Percentiles rank a stretch among this genome's conserved stretches.
Evolutionary conservation across 2,329 filamentous ascomycete species (phyloP).

Genomic region (Colletotrichum spinosum): DNA sequence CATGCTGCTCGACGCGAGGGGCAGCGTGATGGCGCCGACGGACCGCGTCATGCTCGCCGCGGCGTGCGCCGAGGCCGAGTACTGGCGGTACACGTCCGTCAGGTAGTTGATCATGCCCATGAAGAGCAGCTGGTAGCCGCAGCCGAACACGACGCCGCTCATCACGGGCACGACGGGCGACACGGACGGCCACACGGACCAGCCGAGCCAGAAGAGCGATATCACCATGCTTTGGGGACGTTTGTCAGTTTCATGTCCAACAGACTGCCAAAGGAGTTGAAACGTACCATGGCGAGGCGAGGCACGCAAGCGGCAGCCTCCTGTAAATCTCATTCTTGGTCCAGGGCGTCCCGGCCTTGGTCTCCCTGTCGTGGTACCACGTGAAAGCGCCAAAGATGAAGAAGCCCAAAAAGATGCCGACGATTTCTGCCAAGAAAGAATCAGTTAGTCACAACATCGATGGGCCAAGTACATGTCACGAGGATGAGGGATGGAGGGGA

Average conservation of each 20-base stretch:
- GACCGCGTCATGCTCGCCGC: slow-evolving; percentile 49
- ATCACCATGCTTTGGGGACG: slow-evolving; percentile 63
- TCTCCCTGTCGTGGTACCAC: slow-evolving; percentile 43
- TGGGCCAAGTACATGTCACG: too few relatives aligned
- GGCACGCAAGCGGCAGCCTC: slow-evolving; percentile 59
- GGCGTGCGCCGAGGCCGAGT: slow-evolving; percentile 50
- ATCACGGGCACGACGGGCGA: slow-evolving; percentile 52
- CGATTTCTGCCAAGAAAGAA: background rate
- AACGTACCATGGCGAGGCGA: slow-evolving; percentile 70
- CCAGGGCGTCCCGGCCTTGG: slow-evolving; percentile 44
- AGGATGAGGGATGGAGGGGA: slow-evolving; percentile 11
- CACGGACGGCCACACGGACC: slow-evolving; percentile 60
- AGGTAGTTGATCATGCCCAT: slow-evolving; percentile 51
- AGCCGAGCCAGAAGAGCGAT: slow-evolving; percentile 70
- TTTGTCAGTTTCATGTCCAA: background rate
- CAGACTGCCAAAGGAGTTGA: slow-evolving; percentile 1
- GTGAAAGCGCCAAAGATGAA: slow-evolving; percentile 42
- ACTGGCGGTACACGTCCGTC: slow-evolving; percentile 47
- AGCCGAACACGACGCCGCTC: slow-evolving; percentile 57
- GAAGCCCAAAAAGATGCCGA: slow-evolving; percentile 6
- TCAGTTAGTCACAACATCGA: slow-evolving; percentile 37
- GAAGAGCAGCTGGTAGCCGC: slow-evolving; percentile 48
- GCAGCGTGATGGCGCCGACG: slow-evolving; percentile 47
- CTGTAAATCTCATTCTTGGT: slow-evolving; percentile 47
- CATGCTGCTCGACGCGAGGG: slow-evolving; percentile 48